Conservation (phyloP, 2,329 filamentous ascomycete genomes). For the Diaporthe batatas region DNA sequence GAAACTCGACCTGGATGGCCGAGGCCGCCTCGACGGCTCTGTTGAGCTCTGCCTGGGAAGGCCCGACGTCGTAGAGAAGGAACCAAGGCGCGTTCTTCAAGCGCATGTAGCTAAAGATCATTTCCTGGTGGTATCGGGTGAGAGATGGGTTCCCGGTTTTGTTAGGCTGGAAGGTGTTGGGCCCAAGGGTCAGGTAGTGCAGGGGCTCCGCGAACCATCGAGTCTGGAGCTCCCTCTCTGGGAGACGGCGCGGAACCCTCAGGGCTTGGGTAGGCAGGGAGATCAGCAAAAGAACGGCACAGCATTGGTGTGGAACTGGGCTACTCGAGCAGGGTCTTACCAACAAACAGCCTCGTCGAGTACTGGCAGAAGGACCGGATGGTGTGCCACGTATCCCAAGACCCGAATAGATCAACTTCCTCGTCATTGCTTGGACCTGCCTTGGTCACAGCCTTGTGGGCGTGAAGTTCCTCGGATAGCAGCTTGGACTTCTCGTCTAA, state of each 20-base stretch:
- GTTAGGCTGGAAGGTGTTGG: conserved; percentile 70
- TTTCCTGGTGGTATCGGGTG: conserved; percentile 69
- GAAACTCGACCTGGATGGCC: conserved; percentile 68
- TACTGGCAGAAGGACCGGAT: conserved; percentile 91
- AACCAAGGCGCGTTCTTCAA: conserved; percentile 74
- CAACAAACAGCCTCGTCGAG: conserved; percentile 81
- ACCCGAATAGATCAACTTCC: conserved; percentile 78
- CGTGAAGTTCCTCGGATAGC: conserved; percentile 60
- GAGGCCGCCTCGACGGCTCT: conserved; percentile 50
- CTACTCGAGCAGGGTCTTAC: conserved; percentile 67
- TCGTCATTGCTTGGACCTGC: conserved; percentile 51
- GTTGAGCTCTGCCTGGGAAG: conserved; percentile 54
- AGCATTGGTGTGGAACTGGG: conserved; percentile 12
- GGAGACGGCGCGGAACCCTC: conserved; percentile 69
- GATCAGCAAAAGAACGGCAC: not conserved
- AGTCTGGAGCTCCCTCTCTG: conserved; percentile 71
- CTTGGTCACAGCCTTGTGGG: conserved; percentile 49
- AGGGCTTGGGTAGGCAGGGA: conserved; percentile 57
- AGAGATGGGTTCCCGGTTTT: conserved; percentile 73
- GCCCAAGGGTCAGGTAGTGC: conserved; percentile 69
- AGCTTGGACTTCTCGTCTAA: conserved; percentile 65
- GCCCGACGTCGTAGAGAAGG: conserved; percentile 73
- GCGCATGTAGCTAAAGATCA: conserved; percentile 74
- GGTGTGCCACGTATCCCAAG: conserved; percentile 95
- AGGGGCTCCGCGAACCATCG: conserved; percentile 79